Evolutionary conservation across 768 basidiomycete genomes (phyloP).

Genomic region (Boletellus ananas): DNA sequence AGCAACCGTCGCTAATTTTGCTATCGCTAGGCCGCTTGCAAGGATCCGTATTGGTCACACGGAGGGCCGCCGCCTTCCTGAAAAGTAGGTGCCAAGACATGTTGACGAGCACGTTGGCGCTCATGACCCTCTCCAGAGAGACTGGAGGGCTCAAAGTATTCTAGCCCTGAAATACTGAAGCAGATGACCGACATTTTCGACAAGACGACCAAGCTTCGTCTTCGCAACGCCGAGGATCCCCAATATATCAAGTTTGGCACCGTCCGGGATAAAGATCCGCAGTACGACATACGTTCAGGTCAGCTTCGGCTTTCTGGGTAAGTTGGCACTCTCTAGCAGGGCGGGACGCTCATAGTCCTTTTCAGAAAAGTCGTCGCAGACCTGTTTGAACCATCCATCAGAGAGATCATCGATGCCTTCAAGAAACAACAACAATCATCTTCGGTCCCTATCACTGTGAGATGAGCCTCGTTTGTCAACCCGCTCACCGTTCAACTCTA

Average conservation of each 20-base stretch:
- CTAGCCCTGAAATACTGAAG: constrained; percentile 30
- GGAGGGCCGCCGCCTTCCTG: constrained; percentile 32
- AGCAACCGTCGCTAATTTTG: background rate
- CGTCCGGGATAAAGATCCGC: constrained; percentile 35
- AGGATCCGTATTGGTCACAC: constrained; percentile 39
- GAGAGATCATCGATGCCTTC: constrained; percentile 36
- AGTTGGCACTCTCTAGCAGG: background rate
- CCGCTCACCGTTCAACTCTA: background rate
- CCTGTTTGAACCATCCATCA: constrained; percentile 43
- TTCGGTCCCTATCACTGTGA: constrained; percentile 31
- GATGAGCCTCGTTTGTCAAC: background rate
- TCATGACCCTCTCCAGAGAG: constrained; percentile 19
- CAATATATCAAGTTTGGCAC: constrained; percentile 43
- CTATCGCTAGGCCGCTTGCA: constrained; percentile 35
- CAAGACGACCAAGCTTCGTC: constrained; percentile 40
- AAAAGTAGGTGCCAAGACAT: constrained; percentile 11
- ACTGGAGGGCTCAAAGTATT: constrained; percentile 31
- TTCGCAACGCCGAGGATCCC: constrained; percentile 36
- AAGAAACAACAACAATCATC: constrained; percentile 30
- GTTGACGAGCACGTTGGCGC: background rate
- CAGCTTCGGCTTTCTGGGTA: constrained; percentile 39
- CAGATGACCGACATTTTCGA: constrained; percentile 40
- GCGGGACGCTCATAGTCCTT: background rate
- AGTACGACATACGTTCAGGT: constrained; percentile 37
- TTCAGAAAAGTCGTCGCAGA: constrained; percentile 36